Base-by-base conservation (phyloP, 1,139 yeast genomes). In the Protomyces gravidus region DNA sequence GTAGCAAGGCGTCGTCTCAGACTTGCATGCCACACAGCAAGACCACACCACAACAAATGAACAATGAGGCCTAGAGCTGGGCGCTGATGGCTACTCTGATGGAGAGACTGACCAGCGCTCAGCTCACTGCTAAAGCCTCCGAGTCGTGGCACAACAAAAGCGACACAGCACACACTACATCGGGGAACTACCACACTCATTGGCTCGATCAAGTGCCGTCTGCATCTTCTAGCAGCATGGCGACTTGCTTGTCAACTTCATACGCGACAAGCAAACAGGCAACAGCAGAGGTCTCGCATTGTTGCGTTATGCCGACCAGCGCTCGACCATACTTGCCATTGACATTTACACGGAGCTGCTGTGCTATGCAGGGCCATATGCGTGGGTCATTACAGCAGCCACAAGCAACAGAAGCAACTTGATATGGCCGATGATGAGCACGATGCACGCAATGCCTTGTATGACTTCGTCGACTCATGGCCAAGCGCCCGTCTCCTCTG, bases 141-240 rank as follows among this genome's bases (percentile, higher is more conserved):
- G 62, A 49, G 27, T 59, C 62, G 21, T 61, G 63, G 63, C 63
- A 61, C 32, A 51, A 45, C 65, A 89, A 84, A 68, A 75, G 76
- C 30, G 92, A 89, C 65, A 80, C 94, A 0, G 82, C 85, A 0
- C 36, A 58, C 26, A 49, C 69, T 76, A 52, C 67, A 81, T 90
- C 30, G 95, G 96, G 0, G 83, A 86, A n/a, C 71, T 92, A 21
- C 85, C 89, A 11, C 72, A 68, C 19, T 80, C 79, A 48, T 69
- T 89, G 45, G 81, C 81, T 9, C 95, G 87, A 67, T 83, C 83
- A 45, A 97, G 90, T 68, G 72, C 92, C 1, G 68, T 89, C 9
- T 78, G 83, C 0, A 81, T 90, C 42, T 92, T 92, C 69, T 86
- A 96, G 2, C 97, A 92, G 69, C 90, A 80, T 70, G 98, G 98